A percentile compares a stretch with the other conserved stretches of the same genome.
phyloP scores from a whole-genome alignment of 331 rosid genomes.

The Saraca asoca region DNA sequence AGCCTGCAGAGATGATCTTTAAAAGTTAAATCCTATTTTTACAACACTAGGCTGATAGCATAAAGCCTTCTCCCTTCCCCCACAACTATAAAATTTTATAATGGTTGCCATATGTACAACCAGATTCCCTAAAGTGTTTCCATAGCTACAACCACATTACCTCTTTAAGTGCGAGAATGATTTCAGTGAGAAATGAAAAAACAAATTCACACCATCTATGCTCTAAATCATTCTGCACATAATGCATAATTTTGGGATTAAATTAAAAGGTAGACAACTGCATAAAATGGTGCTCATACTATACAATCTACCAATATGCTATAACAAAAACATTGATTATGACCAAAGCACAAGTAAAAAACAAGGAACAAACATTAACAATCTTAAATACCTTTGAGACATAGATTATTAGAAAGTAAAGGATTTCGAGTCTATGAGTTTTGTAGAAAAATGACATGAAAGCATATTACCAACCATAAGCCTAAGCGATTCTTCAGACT shows the following conservation, averaged over 20 bases:
- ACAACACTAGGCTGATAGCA: no score
- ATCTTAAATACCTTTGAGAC: conserved; percentile 53
- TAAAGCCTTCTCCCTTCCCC: no score
- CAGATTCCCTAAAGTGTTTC: conserved; percentile 6
- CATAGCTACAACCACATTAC: conserved; percentile 34
- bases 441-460: conserved; percentile 79
- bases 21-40: conserved; percentile 34
- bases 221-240: conserved; percentile 43
- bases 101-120: no score
- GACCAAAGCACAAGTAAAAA: conserved; percentile 5
- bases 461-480: conserved; percentile 65
- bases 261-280: neutral
- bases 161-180: conserved; percentile 94
- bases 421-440: conserved; percentile 86
- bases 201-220: conserved; percentile 42
- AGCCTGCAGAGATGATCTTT: conserved; percentile 53
- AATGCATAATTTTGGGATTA: neutral
- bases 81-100: no score
- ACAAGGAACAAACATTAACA: neutral
- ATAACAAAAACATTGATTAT: conserved; percentile 16
- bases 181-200: conserved; percentile 66
- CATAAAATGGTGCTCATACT: neutral
- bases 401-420: conserved; percentile 69
- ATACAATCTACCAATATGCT: neutral
- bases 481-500: conserved; percentile 55